A percentile compares a stretch with the other conserved stretches of the same genome.
Conservation (phyloP, 305 asterid genomes). For the Striga hermonthica region DNA sequence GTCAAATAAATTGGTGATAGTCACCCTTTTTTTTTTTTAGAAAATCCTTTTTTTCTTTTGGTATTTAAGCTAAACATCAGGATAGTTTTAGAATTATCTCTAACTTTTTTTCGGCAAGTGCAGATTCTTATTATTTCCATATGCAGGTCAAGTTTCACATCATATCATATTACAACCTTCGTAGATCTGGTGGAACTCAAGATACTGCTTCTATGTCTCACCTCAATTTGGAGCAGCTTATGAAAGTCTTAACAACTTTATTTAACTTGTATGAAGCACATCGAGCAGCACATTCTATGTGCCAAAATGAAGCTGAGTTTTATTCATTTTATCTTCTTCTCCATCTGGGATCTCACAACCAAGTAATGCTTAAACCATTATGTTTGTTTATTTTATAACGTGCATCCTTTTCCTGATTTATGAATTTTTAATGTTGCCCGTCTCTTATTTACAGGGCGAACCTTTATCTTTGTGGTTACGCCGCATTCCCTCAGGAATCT, state of each 20-base stretch:
- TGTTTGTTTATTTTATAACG: background rate
- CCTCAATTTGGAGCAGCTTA: slow-evolving; percentile 92
- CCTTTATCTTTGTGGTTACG: slow-evolving; percentile 79
- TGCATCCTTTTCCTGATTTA: slow-evolving; percentile 19
- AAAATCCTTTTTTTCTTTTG: too few species aligned
- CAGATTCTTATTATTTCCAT: slow-evolving; percentile 22
- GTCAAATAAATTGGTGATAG: slow-evolving; percentile 9
- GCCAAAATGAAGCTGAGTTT: slow-evolving; percentile 71
- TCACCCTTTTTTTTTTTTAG: too few species aligned
- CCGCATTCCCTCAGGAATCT: slow-evolving; percentile 48
- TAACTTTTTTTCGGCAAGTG: background rate
- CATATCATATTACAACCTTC: slow-evolving; percentile 67
- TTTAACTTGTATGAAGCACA: slow-evolving; percentile 62
- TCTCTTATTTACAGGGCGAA: slow-evolving; percentile 54
- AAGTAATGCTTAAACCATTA: slow-evolving; percentile 41
- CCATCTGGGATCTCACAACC: slow-evolving; percentile 65
- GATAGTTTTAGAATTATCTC: too few species aligned
- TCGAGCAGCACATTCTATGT: slow-evolving; percentile 44
- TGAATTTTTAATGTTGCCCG: slow-evolving; percentile 21
- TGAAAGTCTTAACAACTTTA: slow-evolving; percentile 61
- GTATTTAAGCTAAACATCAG: too few species aligned
- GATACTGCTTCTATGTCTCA: slow-evolving; percentile 53
- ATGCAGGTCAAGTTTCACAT: slow-evolving; percentile 87
- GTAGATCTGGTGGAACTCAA: slow-evolving; percentile 45
- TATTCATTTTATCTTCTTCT: slow-evolving; percentile 79